Evolutionary conservation across 192 early-diverging fungal species (phyloP).

Genomic region (Mortierella hygrophila): DNA sequence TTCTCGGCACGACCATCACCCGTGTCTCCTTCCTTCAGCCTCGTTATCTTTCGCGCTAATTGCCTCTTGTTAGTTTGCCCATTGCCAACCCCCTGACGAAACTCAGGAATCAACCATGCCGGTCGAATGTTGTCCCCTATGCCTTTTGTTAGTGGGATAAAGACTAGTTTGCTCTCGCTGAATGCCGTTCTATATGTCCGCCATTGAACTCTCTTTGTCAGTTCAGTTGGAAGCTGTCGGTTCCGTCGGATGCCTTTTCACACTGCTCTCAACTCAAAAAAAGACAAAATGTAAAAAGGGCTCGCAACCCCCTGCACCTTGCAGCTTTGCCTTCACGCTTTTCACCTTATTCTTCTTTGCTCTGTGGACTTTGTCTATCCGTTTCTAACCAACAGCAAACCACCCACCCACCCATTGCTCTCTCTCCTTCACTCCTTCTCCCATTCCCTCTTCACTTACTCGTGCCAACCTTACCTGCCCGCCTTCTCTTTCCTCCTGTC

Average conservation of each 20-base stretch:
- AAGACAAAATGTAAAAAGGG: background rate
- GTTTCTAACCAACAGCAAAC: background rate
- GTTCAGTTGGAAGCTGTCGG: background rate
- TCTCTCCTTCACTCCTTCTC: too few relatives aligned
- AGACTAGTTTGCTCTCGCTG: background rate
- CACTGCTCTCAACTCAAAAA: background rate
- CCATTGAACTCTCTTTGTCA: constrained; percentile 1
- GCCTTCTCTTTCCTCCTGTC: background rate
- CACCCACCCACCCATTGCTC: background rate
- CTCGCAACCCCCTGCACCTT: too few relatives aligned
- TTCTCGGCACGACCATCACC: too few relatives aligned
- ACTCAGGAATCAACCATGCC: background rate
- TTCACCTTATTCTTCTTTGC: background rate
- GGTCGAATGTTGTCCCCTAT: background rate
- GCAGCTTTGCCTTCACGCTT: too few relatives aligned
- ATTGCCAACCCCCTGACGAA: background rate
- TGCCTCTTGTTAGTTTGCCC: background rate
- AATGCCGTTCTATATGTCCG: background rate
- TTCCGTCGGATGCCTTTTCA: background rate
- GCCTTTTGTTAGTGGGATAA: background rate
- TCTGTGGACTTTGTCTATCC: background rate
- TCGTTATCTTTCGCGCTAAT: too few relatives aligned
- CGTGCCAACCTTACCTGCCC: too few relatives aligned
- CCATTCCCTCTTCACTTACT: too few relatives aligned
- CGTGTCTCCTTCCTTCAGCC: too few relatives aligned